Conservation (phyloP, 2,329 filamentous ascomycete species). For the Calonectria naviculata region DNA sequence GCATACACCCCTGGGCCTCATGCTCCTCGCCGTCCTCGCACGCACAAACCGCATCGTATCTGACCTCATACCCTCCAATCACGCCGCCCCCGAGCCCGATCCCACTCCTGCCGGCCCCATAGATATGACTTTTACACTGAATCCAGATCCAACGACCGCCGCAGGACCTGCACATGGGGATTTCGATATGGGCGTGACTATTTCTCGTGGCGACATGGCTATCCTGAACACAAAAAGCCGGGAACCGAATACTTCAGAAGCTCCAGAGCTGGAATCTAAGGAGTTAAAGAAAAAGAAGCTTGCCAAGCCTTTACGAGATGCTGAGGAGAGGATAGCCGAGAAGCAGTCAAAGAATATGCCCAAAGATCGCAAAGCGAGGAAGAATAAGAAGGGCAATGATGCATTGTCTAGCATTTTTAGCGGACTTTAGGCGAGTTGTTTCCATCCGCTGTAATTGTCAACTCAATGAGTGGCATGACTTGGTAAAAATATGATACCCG, state of each 20-base stretch:
- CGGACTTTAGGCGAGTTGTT: slow-evolving; percentile 51
- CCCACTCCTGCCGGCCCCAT: neutral
- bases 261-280: neutral
- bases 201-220: slow-evolving; percentile 40
- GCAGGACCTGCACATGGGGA: neutral
- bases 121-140: too few species aligned
- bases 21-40: slow-evolving; percentile 74
- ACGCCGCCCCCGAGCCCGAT: neutral
- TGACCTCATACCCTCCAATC: slow-evolving; percentile 42
- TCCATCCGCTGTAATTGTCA: neutral
- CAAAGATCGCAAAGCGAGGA: slow-evolving; percentile 52
- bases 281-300: neutral
- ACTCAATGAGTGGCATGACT: neutral
- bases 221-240: slow-evolving; percentile 16
- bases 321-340: slow-evolving; percentile 36
- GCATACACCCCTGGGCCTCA: slow-evolving; percentile 76
- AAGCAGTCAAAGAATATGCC: slow-evolving; percentile 39
- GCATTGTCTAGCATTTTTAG: slow-evolving; percentile 81
- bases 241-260: neutral
- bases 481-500: slow-evolving; percentile 3
- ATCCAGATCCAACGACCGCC: neutral
- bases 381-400: slow-evolving; percentile 68
- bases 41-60: slow-evolving; percentile 62
- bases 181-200: slow-evolving; percentile 41
- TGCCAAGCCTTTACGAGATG: slow-evolving; percentile 19